These are phyloP conservation scores for Dactylellina drechsleri DNA, from an alignment of 2,329 filamentous ascomycete genomes.

Conservation along the genomic window DNA sequence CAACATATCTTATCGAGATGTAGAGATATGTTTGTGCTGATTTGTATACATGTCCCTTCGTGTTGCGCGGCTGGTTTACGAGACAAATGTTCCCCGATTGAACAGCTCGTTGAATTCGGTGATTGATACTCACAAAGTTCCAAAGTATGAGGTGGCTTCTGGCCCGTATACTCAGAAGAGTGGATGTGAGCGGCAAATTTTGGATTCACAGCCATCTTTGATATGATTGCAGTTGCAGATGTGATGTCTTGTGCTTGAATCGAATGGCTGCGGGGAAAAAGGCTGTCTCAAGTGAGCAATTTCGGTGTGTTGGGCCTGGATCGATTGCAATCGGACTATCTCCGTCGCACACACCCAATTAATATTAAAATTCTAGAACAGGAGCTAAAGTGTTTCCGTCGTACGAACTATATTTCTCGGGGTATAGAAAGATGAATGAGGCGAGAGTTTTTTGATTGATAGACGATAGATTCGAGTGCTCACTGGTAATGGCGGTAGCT, in stretches of 20 bases:
- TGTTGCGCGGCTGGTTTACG: too few species aligned
- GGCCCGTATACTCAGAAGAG: slow-evolving; percentile 57
- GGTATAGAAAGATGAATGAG: not conserved
- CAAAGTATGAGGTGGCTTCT: slow-evolving; percentile 63
- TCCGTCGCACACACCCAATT: slow-evolving; percentile 19
- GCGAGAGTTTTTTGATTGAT: not conserved
- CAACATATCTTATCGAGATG: too few species aligned
- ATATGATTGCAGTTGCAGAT: too few species aligned
- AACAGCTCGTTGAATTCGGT: not conserved
- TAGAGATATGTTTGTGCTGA: not conserved
- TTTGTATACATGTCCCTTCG: too few species aligned
- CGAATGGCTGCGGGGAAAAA: slow-evolving; percentile 11
- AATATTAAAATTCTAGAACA: slow-evolving; percentile 4
- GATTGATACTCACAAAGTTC: slow-evolving; percentile 64
- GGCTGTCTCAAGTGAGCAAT: slow-evolving; percentile 41
- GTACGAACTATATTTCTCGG: slow-evolving; percentile 1
- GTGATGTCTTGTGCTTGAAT: slow-evolving; percentile 11
- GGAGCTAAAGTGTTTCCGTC: not conserved
- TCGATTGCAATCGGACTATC: slow-evolving; percentile 21
- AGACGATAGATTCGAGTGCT: not conserved
- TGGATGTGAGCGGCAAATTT: slow-evolving; percentile 61
- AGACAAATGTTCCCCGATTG: not conserved
- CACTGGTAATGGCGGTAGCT: not conserved
- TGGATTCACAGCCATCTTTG: slow-evolving; percentile 57
- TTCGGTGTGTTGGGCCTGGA: slow-evolving; percentile 36